phyloP scores from a whole-genome alignment of 1,139 yeast species.

The Zygoascus meyerae region DNA sequence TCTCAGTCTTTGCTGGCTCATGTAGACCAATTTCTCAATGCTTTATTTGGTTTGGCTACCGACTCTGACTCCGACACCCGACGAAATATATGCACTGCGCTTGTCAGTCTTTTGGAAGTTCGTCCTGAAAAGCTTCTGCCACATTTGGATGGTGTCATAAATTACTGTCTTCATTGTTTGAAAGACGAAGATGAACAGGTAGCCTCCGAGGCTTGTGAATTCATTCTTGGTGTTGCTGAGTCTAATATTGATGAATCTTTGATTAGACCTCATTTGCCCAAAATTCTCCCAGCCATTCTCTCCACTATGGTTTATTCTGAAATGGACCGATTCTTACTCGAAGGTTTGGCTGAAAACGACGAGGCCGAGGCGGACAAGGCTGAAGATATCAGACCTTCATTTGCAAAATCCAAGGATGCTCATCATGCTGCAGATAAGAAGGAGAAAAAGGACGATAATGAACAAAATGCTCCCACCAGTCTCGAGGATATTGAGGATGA shows the following conservation, averaged over 20 bases:
- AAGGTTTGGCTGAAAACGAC: constrained; percentile 52
- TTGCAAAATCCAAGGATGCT: constrained; percentile 63
- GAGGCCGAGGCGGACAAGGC: constrained; percentile 77
- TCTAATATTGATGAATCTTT: constrained; percentile 39
- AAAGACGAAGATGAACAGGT: constrained; percentile 64
- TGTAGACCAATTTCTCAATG: constrained; percentile 58
- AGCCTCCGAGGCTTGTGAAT: constrained; percentile 90
- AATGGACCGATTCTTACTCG: constrained; percentile 67
- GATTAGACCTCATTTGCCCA: constrained; percentile 46
- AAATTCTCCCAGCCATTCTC: constrained; percentile 68
- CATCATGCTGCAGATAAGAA: constrained; percentile 39
- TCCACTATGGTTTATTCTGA: constrained; percentile 85
- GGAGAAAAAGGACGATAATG: constrained; percentile 35
- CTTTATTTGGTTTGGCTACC: constrained; percentile 56
- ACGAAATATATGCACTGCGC: constrained; percentile 71
- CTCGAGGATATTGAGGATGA: constrained; percentile 45
- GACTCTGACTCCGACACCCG: constrained; percentile 52
- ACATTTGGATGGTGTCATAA: constrained; percentile 77
- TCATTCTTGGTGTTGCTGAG: constrained; percentile 70
- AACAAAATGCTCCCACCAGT: constrained; percentile 32
- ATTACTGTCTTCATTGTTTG: constrained; percentile 78
- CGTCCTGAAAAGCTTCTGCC: constrained; percentile 77
- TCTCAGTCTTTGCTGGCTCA: constrained; percentile 59
- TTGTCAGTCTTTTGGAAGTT: constrained; percentile 64
- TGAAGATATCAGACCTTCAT: constrained; percentile 79